Percentiles rank a stretch among this genome's conserved stretches.
These are phyloP conservation scores for Oemleria cerasiformis DNA, from an alignment of 306 rosid species.

Conservation along the genomic window DNA sequence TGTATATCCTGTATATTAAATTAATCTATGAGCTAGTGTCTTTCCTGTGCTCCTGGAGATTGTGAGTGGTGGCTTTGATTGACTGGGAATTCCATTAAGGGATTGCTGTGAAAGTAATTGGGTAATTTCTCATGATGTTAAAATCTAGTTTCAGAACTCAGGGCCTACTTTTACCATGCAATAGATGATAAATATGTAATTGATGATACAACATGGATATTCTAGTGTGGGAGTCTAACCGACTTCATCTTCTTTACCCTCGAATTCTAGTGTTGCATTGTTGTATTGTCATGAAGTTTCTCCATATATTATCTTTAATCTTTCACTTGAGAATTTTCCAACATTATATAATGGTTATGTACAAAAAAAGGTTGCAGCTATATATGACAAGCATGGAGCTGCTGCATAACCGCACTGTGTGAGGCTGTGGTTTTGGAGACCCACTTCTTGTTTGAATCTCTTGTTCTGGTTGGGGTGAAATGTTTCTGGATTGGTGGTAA, in stretches of 20 bases:
- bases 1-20: background rate
- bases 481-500: background rate
- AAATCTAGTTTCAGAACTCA: background rate
- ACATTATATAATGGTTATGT: background rate
- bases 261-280: background rate
- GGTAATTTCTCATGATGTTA: background rate
- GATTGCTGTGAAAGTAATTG: background rate
- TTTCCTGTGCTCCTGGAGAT: background rate
- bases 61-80: background rate
- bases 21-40: background rate
- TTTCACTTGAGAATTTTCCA: background rate
- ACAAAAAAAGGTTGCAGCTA: background rate
- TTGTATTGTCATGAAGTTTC: background rate
- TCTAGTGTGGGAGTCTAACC: background rate
- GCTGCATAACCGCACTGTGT: background rate
- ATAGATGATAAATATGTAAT: background rate
- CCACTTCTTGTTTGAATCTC: background rate
- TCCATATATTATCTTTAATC: background rate
- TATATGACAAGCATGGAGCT: background rate
- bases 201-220: background rate
- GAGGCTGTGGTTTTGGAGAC: slow-evolving; percentile 1
- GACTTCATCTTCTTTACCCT: background rate
- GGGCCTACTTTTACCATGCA: background rate
- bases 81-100: background rate
- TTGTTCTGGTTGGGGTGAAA: background rate